Evolutionary conservation across 2,329 filamentous ascomycete species (phyloP), one percentile per base, ranked within the genome.

Genomic region (Fusarium palustre): DNA sequence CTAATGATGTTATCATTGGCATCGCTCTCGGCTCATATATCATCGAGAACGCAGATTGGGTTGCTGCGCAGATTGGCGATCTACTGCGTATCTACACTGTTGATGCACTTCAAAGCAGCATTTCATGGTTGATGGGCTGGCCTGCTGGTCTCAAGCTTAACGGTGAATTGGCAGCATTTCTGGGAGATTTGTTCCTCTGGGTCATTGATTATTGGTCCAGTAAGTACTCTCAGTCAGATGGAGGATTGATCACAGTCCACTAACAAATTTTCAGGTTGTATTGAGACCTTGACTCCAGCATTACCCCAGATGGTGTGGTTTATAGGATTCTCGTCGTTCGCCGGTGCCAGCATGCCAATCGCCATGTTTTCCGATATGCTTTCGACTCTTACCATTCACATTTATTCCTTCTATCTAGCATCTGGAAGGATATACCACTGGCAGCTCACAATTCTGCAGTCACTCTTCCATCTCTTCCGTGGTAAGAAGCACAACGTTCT

Each of bases 401-500:
- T 99, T 58, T 97, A 98, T 83, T 97, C 92, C 2, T 99, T 99
- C 79, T 99, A 99, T 79, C 91, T 98, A 59, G 95, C 97, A 18
- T 97, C 94, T 11, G 96, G 96, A 4, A 91, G 96, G 53, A 98
- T 99, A 75, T 99, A 95, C 80, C 94, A 98, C 81, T 99, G 96
- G 96, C 96, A 99, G 80, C 89, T 99, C 65, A 97, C 92, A 5
- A 98, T 99, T 67, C 91, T 99, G 69, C 91, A 95, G 70, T 98
- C 95, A 13, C 89, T 99, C n/a, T 99, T 99, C 80, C 97, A 99
- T 78, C 89, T 99, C 12, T 99, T 99, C 78, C 92, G 95, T 33
- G 97, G 96, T 61, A 98, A 97, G 83, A 99, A 99, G 80, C 92
- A 97, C 77, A 99, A 99, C 73, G 91, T 99, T 18, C 87, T 99